These are phyloP conservation scores for Phyllosticta citriasiana DNA, from an alignment of 2,329 filamentous ascomycete species.

Conservation along the genomic window DNA sequence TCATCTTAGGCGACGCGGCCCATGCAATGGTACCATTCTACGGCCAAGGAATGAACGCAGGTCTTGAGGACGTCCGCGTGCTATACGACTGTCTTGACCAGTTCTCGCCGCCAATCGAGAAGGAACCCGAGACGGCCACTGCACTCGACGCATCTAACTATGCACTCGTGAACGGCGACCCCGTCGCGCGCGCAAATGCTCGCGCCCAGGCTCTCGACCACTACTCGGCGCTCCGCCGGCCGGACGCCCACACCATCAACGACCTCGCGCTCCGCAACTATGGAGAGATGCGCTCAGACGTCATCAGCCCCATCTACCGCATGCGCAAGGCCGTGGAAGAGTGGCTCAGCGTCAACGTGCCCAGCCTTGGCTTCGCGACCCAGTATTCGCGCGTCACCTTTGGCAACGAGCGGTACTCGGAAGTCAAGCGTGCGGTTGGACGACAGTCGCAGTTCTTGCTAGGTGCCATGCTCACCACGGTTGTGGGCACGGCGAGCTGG, in stretches of 20 bases:
- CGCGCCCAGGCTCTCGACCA: constrained; percentile 48
- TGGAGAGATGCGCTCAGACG: constrained; percentile 81
- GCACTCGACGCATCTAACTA: constrained; percentile 14
- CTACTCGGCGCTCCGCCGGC: constrained; percentile 64
- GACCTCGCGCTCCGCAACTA: constrained; percentile 88
- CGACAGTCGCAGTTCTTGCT: constrained; percentile 48
- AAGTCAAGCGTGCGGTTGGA: constrained; percentile 62
- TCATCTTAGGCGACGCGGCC: constrained; percentile 86
- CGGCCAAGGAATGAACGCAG: constrained; percentile 95
- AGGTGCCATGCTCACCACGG: background rate
- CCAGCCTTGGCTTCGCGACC: constrained; percentile 75
- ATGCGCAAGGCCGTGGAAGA: constrained; percentile 83
- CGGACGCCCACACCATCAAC: constrained; percentile 82
- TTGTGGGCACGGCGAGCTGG: background rate
- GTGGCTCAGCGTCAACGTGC: constrained; percentile 63
- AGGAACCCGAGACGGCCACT: background rate
- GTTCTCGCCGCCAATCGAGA: constrained; percentile 31
- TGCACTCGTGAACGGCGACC: constrained; percentile 36
- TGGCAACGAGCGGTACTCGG: constrained; percentile 81
- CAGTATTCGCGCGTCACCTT: constrained; percentile 92
- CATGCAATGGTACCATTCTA: constrained; percentile 99
- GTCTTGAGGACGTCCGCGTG: constrained; percentile 84
- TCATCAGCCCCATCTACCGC: constrained; percentile 66
- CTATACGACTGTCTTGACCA: constrained; percentile 75
- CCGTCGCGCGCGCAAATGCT: constrained; percentile 15